Evolutionary conservation across 106 monocot genomes (phyloP), one percentile per base, ranked within the genome.

Genomic region (Phalaenopsis aphrodite): DNA sequence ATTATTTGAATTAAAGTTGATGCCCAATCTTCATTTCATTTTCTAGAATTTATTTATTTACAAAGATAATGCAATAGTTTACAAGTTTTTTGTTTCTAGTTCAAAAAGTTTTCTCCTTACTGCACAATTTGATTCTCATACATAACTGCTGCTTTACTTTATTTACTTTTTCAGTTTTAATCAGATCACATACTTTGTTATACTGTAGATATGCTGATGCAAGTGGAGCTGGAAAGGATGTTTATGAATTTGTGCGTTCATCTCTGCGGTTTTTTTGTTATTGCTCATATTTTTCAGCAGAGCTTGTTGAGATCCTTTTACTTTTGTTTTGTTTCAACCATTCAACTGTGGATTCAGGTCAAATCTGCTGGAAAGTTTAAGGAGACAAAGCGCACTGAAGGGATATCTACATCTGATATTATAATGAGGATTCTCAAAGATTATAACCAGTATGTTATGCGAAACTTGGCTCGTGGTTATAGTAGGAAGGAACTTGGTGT

Each of bases 151-250:
- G 9, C 38, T 37, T 37, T 14, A 37, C 1, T 30, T 39, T 41
- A 38, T 71, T 39, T 71, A 36, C 17, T 78, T 39, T 79, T 71
- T 82, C 80, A 61, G 10, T 84, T 55, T 71, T 36, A 21, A 68
- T 78, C 10, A 41, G 17, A 79, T 4, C 9, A 64, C 64, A 5
- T 23, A 24, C 24, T 23, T 23, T 64, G 21, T 64, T 64, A 4
- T 64, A 64, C 39, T 84, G 47, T 86, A 95, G 95, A 82, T 95
- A 95, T 88, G 92, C 95, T 82, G 95, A 95, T 87, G 77, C 90
- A 85, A 95, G 90, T 86, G 92, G 95, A 86, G 95, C 95, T 79
- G 92, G 90, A 41, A 92, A 92, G 1, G 95, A 95, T 87, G 95
- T 95, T 64, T 95, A 95, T 87, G 95, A 92, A 87, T 90, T 87